Evolutionary conservation across 1,139 yeast species (phyloP), one percentile per base, ranked within the genome.

Genomic region (Suhomyces panamericanus): DNA sequence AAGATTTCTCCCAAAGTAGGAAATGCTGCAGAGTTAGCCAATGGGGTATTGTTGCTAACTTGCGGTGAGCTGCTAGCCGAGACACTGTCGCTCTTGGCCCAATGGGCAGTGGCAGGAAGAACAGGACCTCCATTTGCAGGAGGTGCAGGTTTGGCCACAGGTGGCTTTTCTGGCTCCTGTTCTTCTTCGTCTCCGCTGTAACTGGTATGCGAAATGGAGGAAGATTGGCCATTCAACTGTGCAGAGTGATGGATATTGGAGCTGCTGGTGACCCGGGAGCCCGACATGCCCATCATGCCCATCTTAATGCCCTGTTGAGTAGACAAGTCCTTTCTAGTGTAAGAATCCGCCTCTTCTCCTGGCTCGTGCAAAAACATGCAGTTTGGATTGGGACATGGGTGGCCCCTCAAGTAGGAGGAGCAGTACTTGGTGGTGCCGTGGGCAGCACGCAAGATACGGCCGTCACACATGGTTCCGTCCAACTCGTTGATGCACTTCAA

Each of bases 291-390:
- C 62, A 70, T 66, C 73, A 69, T 72, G 35, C 79, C 77, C 80
- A 80, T 80, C 62, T 78, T 80, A 51, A 80, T 75, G 54, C 83
- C 83, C 58, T 87, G 90, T 61, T 87, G 87, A 13, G 95, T 87
- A 12, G 91, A 84, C 61, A 90, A 76, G 62, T 91, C 97, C 63
- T 91, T 95, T 66, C 96, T 83, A 29, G 96, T 88, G 66, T 89
- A 93, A 7, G 96, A 85, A 59, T 95, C 99, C 1, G 98, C 98
- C 64, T 95, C 99, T 70, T 95, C 99, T 49, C 99, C 99, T 3
- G 99, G 99, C 66, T 95, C 99, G 64, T 95, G 99, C 58, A 95
- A 76, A 61, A 93, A 95, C 99, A 95, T 95, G 76, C 99, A 95
- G 63, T 90, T 90, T 49, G 99, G 99, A 66, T 95, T 95, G 49